These are phyloP conservation scores for Ganoderma sinense DNA, from an alignment of 1,284 basidiomycete genomes.

Conservation along the genomic window DNA sequence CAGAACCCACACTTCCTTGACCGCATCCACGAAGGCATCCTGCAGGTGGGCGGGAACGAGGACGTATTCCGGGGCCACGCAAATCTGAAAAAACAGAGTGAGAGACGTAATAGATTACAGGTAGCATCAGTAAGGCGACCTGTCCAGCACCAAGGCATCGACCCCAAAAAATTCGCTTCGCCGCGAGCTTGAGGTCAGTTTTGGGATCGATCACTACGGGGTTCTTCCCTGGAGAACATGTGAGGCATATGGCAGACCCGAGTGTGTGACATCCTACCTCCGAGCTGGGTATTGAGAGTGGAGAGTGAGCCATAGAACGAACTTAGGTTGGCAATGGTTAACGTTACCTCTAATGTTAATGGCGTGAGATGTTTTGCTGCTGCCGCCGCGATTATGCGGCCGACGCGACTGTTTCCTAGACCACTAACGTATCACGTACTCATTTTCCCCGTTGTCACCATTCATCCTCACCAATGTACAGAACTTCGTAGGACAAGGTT, in stretches of 20 bases:
- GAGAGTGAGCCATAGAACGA: too few relatives aligned
- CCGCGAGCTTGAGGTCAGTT: slow-evolving; percentile 64
- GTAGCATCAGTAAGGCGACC: too few relatives aligned
- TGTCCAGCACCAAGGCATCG: background rate
- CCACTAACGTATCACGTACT: too few relatives aligned
- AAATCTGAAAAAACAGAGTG: slow-evolving; percentile 35
- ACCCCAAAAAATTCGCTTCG: slow-evolving; percentile 80
- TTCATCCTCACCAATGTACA: background rate
- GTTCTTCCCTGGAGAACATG: slow-evolving; percentile 69
- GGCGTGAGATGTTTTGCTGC: slow-evolving; percentile 92
- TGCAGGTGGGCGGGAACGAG: slow-evolving; percentile 71
- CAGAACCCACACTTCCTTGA: slow-evolving; percentile 60
- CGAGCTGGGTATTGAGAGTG: background rate
- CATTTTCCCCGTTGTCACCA: too few relatives aligned
- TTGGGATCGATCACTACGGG: slow-evolving; percentile 82
- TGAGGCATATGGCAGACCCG: too few relatives aligned
- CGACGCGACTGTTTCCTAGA: slow-evolving; percentile 76
- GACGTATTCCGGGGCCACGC: slow-evolving; percentile 54
- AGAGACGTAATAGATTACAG: too few relatives aligned
- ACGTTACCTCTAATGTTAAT: slow-evolving; percentile 78
- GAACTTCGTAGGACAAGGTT: background rate
- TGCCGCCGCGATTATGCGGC: slow-evolving; percentile 79
- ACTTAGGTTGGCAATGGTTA: too few relatives aligned
- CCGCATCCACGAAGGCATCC: slow-evolving; percentile 65
- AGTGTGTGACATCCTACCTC: background rate